A percentile compares a stretch with the other conserved stretches of the same genome.
Evolutionary conservation across 2,329 filamentous ascomycete genomes (phyloP).

Genomic region (Colletotrichum lupini): DNA sequence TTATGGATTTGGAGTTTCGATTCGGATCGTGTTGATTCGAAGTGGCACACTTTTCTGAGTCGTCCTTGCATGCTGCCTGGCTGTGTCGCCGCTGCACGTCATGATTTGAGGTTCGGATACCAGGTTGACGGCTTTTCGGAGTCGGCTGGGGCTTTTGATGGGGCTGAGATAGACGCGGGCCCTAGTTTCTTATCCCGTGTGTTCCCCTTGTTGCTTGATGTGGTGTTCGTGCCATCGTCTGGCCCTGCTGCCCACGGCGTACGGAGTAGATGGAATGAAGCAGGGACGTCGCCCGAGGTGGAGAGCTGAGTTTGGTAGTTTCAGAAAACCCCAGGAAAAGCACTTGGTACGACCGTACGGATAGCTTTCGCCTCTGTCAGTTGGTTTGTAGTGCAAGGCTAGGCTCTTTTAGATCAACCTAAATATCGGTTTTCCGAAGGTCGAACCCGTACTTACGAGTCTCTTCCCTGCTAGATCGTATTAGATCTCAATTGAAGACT

Average conservation of each 20-base stretch:
- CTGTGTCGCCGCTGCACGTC: background rate
- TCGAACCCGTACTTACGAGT: background rate
- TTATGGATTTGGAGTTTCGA: background rate
- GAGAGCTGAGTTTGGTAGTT: background rate
- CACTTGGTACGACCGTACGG: background rate
- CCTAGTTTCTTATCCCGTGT: background rate
- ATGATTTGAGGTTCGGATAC: background rate
- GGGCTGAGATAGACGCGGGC: background rate
- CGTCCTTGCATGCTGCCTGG: background rate
- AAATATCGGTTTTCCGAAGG: no score
- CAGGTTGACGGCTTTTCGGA: background rate
- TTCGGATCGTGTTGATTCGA: background rate
- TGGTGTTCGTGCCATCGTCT: background rate
- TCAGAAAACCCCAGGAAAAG: background rate
- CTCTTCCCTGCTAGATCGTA: background rate
- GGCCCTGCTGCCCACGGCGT: background rate
- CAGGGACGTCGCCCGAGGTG: background rate
- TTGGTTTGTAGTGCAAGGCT: background rate
- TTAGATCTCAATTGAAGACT: background rate
- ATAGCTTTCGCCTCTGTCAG: background rate
- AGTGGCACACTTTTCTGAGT: background rate
- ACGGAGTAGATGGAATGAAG: background rate
- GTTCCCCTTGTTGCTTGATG: background rate
- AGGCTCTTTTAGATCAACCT: background rate
- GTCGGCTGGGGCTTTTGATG: background rate